phyloP scores from a whole-genome alignment of 805 yeast species.

The Starmerella floris region DNA sequence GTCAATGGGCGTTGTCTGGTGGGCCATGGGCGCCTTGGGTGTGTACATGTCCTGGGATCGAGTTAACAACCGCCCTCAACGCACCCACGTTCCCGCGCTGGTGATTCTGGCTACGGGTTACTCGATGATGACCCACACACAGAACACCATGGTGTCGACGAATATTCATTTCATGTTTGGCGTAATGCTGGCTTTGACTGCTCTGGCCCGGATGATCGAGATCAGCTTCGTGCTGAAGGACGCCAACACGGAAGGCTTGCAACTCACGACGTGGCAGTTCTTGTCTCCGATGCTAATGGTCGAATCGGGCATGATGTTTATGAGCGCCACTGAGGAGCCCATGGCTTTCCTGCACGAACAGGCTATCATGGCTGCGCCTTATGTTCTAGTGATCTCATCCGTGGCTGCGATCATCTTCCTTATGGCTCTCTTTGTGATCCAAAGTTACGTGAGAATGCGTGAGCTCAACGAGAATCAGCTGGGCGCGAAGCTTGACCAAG shows the following conservation, averaged over 20 bases:
- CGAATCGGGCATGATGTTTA: slow-evolving; percentile 67
- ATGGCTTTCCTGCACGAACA: slow-evolving; percentile 52
- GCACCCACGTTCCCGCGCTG: slow-evolving; percentile 69
- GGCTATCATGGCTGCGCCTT: slow-evolving; percentile 77
- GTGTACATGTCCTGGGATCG: slow-evolving; percentile 58
- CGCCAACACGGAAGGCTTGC: slow-evolving; percentile 29
- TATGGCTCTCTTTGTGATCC: slow-evolving; percentile 49
- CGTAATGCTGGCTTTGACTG: slow-evolving; percentile 62
- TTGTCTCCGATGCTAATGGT: slow-evolving; percentile 72
- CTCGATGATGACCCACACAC: slow-evolving; percentile 86
- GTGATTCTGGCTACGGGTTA: slow-evolving; percentile 81
- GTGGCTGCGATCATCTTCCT: slow-evolving; percentile 61
- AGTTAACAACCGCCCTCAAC: slow-evolving; percentile 30
- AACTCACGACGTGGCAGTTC: slow-evolving; percentile 63
- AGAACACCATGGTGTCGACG: slow-evolving; percentile 61
- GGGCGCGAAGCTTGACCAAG: slow-evolving; percentile 11
- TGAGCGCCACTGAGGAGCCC: slow-evolving; percentile 91
- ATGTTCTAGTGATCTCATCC: slow-evolving; percentile 54
- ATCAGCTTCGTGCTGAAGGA: slow-evolving; percentile 66
- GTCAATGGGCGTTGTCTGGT: slow-evolving; percentile 92
- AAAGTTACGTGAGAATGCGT: slow-evolving; percentile 39
- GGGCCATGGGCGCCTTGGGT: slow-evolving; percentile 87
- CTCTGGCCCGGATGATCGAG: slow-evolving; percentile 62
- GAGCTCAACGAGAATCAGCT: slow-evolving; percentile 3
- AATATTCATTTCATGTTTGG: slow-evolving; percentile 85